Base-by-base conservation (phyloP, 2,329 filamentous ascomycete species). In the Pseudogymnoascus verrucosus region DNA sequence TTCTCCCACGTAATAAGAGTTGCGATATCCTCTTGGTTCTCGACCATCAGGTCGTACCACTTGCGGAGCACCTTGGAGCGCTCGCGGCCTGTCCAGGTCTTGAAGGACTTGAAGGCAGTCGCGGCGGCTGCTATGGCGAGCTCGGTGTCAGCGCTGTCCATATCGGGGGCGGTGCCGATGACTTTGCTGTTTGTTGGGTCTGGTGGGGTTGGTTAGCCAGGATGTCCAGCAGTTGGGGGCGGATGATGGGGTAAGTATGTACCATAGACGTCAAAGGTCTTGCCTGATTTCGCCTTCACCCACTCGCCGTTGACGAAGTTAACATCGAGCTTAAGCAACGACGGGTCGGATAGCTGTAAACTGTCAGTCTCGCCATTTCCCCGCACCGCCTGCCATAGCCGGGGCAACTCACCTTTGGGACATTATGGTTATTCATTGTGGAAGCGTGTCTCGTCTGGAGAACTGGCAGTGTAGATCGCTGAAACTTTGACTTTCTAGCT, bases 261-360 rank as follows among this genome's bases (percentile, higher is more conserved):
- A 88, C 87, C 89, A 67, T 84, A 82, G 65, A 97, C 90, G 74
- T 95, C 88, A 76, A 98, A 99, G 54, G 91, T 96, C 83, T 96
- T 87, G 73, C 91, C 91, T 0, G 91, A 96, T 72, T 86, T 85
- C 69, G 93, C 90, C 70, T 84, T 82, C 66, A 96, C 84, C 90
- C 93, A 99, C 83, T 96, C 84, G 72, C 95, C 95, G 74, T 99
- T 93, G 72, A 98, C 87, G 74, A 93, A 97, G 71, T 86, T 69
- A 78, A 85, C 84, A 74, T 93, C 84, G 69, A 88, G 85, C 79
- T 96, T 97, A 71, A 98, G 84, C 65, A 99, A 84, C 23, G 89
- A 90, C 37, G 85, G 84, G 70, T 93, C 90, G 72, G 87, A 90
- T 71, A 93, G 84, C 88, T 92, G 59, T 14, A 21, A 31, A 40